Conservation (phyloP, 495 filamentous ascomycete genomes). For the Rhypophila decipiens region DNA sequence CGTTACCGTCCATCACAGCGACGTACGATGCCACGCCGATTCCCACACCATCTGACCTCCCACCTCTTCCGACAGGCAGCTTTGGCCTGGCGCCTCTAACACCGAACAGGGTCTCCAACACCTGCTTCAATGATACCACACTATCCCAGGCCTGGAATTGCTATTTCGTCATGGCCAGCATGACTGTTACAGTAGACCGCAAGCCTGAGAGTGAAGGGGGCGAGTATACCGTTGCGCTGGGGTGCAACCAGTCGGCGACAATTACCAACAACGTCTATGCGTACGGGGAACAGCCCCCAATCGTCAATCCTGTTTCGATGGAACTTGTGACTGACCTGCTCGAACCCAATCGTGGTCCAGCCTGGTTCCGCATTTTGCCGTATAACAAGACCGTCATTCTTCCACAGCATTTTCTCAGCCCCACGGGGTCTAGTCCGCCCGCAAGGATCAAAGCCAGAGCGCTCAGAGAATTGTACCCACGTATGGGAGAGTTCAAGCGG, state of each 20-base stretch:
- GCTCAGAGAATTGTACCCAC: neutral
- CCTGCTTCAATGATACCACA: constrained; percentile 58
- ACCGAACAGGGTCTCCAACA: constrained; percentile 50
- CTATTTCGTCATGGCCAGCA: constrained; percentile 27
- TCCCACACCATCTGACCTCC: constrained; percentile 50
- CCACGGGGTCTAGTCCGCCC: constrained; percentile 5
- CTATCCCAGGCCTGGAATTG: constrained; percentile 68
- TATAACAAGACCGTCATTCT: constrained; percentile 85
- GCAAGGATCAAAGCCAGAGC: constrained; percentile 7
- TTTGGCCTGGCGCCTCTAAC: constrained; percentile 52
- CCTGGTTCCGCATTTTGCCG: constrained; percentile 61
- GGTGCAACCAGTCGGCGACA: constrained; percentile 27
- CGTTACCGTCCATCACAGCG: constrained; percentile 31
- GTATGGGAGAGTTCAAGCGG: constrained; percentile 31
- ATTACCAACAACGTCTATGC: constrained; percentile 35
- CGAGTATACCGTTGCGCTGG: constrained; percentile 30
- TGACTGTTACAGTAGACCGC: constrained; percentile 23
- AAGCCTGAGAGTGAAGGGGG: constrained; percentile 3
- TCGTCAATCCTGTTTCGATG: constrained; percentile 44
- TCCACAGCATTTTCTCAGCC: constrained; percentile 44
- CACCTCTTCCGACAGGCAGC: constrained; percentile 56
- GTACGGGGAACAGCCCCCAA: constrained; percentile 72
- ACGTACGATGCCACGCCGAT: constrained; percentile 60
- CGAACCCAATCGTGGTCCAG: constrained; percentile 59
- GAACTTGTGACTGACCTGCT: constrained; percentile 58